Evolutionary conservation across 495 filamentous ascomycete genomes (phyloP).

Genomic region (Trichoderma virens): DNA sequence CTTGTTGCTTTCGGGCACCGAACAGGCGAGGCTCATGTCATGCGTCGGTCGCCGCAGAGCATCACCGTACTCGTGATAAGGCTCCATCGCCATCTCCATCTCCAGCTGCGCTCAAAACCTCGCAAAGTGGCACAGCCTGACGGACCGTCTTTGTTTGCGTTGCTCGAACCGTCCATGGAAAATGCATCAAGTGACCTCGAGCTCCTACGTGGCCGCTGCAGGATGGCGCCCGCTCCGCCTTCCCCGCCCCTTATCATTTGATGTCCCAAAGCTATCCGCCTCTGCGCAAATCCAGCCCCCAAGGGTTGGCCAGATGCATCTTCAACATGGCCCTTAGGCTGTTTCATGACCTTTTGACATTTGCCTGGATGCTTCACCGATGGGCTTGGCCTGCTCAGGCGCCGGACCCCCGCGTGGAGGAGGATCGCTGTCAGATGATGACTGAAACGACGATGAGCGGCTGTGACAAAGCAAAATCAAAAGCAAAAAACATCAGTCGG

Average conservation of each 20-base stretch:
- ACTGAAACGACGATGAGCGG: no score
- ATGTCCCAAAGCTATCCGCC: neutral
- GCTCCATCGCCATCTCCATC: no score
- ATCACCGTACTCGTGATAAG: no score
- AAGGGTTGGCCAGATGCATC: neutral
- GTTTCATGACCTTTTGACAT: neutral
- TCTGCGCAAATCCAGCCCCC: neutral
- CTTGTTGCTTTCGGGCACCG: no score
- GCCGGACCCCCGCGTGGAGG: neutral
- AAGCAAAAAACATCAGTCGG: no score
- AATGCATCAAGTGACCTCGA: slow-evolving; percentile 5
- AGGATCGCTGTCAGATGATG: slow-evolving; percentile 1
- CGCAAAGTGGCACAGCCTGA: no score
- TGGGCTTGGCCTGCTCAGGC: neutral
- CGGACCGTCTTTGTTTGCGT: neutral
- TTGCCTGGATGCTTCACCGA: neutral
- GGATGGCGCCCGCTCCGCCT: slow-evolving; percentile 2
- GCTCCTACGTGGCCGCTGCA: slow-evolving; percentile 2
- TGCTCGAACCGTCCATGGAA: neutral
- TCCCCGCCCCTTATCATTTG: neutral
- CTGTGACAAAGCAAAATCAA: no score
- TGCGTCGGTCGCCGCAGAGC: no score
- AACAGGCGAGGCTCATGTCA: no score
- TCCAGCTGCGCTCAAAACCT: no score
- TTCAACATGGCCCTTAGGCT: neutral